A percentile compares a stretch with the other conserved stretches of the same genome.
phyloP scores from a whole-genome alignment of 208 protist species.

The Leishmania major region DNA sequence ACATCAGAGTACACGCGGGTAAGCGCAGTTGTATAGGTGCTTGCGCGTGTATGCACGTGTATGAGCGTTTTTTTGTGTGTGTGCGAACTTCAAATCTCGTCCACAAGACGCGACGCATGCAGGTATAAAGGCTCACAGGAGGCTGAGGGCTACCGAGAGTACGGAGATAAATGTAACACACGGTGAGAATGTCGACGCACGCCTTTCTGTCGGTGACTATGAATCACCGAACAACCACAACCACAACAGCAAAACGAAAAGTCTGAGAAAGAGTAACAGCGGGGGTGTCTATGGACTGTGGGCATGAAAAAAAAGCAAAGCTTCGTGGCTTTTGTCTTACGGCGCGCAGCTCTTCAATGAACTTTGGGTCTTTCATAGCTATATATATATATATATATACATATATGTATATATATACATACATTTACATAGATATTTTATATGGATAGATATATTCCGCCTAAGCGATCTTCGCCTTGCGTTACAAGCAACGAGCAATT shows the following conservation, averaged over 20 bases:
- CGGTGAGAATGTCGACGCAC: background rate
- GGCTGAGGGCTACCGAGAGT: background rate
- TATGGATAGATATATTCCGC: too few relatives aligned
- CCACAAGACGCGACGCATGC: background rate
- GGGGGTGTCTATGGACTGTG: background rate
- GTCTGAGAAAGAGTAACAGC: background rate
- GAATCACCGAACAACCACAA: background rate
- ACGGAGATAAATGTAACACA: background rate
- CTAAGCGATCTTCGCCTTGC: background rate
- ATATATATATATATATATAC: background rate
- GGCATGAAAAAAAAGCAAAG: background rate
- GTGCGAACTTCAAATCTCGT: background rate
- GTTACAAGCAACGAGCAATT: background rate
- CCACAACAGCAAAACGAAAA: background rate
- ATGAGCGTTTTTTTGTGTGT: background rate
- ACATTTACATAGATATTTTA: background rate
- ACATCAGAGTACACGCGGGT: background rate
- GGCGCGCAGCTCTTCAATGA: background rate
- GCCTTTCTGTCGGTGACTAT: background rate
- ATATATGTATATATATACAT: background rate
- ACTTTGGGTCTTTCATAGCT: background rate
- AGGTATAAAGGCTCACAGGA: background rate
- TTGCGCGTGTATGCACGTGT: background rate
- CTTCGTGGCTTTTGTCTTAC: background rate
- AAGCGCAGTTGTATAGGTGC: background rate